A percentile compares a stretch with the other conserved stretches of the same genome.
Evolutionary conservation across 441 rosid species (phyloP).

Genomic region (Pelargonium citronellum): DNA sequence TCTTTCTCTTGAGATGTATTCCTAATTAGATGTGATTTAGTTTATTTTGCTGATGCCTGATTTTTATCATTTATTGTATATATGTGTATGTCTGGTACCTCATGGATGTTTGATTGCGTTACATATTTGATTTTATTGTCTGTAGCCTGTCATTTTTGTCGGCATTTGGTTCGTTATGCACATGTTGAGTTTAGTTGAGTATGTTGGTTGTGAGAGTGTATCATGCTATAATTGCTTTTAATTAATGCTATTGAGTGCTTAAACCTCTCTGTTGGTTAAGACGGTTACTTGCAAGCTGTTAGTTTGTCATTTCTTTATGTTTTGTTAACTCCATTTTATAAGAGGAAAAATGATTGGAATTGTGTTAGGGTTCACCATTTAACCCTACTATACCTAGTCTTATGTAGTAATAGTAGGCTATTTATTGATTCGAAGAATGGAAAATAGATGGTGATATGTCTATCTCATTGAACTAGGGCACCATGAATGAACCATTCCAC

Average conservation of each 20-base stretch:
- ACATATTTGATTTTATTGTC: slow-evolving; percentile 6
- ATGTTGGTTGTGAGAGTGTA: background rate
- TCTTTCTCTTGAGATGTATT: slow-evolving; percentile 1
- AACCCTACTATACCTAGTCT: background rate
- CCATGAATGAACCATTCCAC: too few species aligned
- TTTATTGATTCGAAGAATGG: too few species aligned
- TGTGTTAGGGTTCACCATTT: background rate
- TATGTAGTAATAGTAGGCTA: background rate
- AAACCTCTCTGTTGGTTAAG: slow-evolving; percentile 9
- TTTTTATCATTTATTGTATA: background rate
- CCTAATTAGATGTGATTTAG: slow-evolving; percentile 8
- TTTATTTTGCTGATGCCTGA: slow-evolving; percentile 7
- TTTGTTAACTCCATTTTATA: too few species aligned
- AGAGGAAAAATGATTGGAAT: background rate
- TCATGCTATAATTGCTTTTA: background rate
- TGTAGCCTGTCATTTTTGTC: slow-evolving; percentile 2
- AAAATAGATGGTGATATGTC: too few species aligned
- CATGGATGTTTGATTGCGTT: background rate
- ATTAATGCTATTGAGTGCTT: slow-evolving; percentile 2
- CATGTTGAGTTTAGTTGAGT: slow-evolving; percentile 7
- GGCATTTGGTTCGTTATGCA: background rate
- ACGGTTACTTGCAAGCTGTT: background rate
- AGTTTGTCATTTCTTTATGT: background rate
- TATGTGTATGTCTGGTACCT: background rate
- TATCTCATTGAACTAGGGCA: too few species aligned